These are phyloP conservation scores for Bocquillonia castaneifolia DNA, from an alignment of 441 rosid species.

Conservation along the genomic window DNA sequence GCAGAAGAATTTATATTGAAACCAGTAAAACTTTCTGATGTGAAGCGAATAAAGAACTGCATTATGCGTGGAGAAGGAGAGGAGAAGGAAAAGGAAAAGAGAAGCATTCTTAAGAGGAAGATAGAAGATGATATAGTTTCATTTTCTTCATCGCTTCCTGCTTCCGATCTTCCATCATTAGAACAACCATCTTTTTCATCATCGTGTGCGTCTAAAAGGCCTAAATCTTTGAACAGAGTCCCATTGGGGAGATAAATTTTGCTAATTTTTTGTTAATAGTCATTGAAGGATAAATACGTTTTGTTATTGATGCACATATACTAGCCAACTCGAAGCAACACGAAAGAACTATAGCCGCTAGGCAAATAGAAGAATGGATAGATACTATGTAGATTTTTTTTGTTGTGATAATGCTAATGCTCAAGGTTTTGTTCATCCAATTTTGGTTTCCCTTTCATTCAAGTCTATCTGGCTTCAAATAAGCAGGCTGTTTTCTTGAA, in stretches of 20 bases:
- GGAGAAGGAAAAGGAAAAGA: constrained; percentile 27
- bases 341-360: not conserved
- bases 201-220: constrained; percentile 22
- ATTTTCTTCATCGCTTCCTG: constrained; percentile 3
- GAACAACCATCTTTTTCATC: constrained; percentile 11
- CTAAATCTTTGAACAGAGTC: constrained; percentile 19
- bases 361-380: no score
- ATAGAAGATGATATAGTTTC: constrained; percentile 28
- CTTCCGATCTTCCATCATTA: not conserved
- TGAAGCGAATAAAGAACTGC: constrained; percentile 55
- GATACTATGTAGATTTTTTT: not conserved
- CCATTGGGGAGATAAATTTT: not conserved
- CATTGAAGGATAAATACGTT: not conserved
- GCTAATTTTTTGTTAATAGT: not conserved
- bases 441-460: not conserved
- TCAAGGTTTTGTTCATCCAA: not conserved
- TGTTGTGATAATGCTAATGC: not conserved
- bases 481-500: not conserved
- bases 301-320: not conserved
- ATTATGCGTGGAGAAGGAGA: constrained; percentile 38
- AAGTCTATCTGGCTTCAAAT: not conserved
- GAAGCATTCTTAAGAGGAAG: constrained; percentile 40
- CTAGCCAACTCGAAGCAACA: not conserved
- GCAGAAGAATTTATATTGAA: constrained; percentile 75
- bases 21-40: constrained; percentile 76